Evolutionary conservation across 106 monocot species (phyloP).

Genomic region (Vanilla planifolia): DNA sequence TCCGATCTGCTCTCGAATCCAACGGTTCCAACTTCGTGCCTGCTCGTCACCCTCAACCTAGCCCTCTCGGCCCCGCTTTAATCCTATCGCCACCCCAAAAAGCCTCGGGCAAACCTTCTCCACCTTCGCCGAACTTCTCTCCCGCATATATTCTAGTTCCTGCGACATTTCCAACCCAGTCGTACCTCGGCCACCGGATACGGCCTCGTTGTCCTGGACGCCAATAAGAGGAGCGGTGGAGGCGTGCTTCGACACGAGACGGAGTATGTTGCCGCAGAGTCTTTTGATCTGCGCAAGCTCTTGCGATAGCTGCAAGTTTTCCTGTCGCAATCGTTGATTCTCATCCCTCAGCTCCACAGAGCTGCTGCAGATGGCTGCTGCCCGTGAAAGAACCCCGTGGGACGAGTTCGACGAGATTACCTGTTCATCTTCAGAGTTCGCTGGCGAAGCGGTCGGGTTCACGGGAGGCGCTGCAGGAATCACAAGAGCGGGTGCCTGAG

Average conservation of each 20-base stretch:
- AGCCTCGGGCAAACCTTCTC: conserved; percentile 19
- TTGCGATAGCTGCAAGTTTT: conserved; percentile 45
- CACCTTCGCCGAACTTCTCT: conserved; percentile 1
- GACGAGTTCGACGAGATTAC: conserved; percentile 10
- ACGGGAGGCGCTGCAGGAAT: conserved; percentile 4
- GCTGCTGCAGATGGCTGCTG: background rate
- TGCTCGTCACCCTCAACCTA: too few relatives aligned
- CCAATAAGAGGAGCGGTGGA: background rate
- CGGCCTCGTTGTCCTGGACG: background rate
- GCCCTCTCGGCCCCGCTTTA: conserved; percentile 31
- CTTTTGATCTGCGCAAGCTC: conserved; percentile 57
- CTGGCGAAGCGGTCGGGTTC: conserved; percentile 7
- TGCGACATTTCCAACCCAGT: conserved; percentile 29
- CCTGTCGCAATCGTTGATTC: conserved; percentile 55
- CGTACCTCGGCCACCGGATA: background rate
- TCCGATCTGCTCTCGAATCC: too few relatives aligned
- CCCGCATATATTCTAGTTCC: too few relatives aligned
- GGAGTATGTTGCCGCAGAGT: conserved; percentile 47
- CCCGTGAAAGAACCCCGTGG: background rate
- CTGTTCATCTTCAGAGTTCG: conserved; percentile 22
- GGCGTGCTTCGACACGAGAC: conserved; percentile 45
- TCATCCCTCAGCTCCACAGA: conserved; percentile 43
- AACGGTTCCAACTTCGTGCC: too few relatives aligned
- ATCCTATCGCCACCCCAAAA: conserved; percentile 58
- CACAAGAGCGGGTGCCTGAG: background rate